phyloP scores from a whole-genome alignment of 768 basidiomycete species.

The Lentinus brumalis region DNA sequence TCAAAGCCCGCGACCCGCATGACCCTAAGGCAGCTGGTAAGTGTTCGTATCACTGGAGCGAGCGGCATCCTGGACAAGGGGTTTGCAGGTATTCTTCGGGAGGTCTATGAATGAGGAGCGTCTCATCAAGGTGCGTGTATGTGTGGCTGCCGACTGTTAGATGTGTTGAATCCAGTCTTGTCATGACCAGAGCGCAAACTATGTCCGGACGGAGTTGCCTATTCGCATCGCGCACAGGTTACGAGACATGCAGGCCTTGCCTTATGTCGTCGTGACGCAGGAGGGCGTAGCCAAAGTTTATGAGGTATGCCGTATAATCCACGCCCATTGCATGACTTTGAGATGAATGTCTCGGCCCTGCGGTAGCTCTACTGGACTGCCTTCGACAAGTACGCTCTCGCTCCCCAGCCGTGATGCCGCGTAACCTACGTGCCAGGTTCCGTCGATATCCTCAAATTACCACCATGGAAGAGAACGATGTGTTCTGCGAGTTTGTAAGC shows the following conservation, averaged over 20 bases:
- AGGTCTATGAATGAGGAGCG: conserved; percentile 78
- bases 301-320: conserved; percentile 52
- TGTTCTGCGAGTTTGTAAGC: conserved; percentile 74
- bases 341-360: not conserved
- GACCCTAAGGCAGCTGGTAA: conserved; percentile 78
- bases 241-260: conserved; percentile 83
- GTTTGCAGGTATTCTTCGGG: conserved; percentile 77
- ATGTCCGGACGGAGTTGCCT: conserved; percentile 87
- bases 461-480: conserved; percentile 71
- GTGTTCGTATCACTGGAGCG: conserved; percentile 9
- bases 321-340: not conserved
- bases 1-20: conserved; percentile 69
- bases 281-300: conserved; percentile 84
- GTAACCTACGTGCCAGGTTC: conserved; percentile 21
- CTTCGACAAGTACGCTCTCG: conserved; percentile 68
- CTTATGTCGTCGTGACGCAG: conserved; percentile 85
- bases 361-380: conserved; percentile 81
- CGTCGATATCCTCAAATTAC: conserved; percentile 74
- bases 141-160: not conserved
- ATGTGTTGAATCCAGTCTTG: not conserved
- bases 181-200: conserved; percentile 73
- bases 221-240: conserved; percentile 86
- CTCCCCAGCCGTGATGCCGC: not conserved
- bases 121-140: conserved; percentile 61
- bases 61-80: conserved; percentile 6